Percentiles rank a stretch among this genome's conserved stretches.
Conservation (phyloP, 352 stramenopile species). For the Pythium aquatile region DNA sequence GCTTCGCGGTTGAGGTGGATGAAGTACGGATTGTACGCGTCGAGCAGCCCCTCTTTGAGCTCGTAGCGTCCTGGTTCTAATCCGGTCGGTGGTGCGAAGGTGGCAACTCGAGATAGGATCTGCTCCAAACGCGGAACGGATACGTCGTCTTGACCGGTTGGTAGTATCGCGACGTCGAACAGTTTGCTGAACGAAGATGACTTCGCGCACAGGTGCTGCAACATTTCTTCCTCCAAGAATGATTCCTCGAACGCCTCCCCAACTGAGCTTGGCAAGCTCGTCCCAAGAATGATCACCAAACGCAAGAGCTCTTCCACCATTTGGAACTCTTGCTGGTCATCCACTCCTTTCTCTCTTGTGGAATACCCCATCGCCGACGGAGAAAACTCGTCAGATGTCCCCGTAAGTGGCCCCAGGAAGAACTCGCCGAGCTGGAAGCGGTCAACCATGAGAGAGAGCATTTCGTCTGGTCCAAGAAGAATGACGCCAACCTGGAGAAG, state of each 20-base stretch:
- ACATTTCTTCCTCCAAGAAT: constrained; percentile 82
- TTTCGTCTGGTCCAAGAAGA: constrained; percentile 56
- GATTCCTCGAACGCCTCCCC: constrained; percentile 63
- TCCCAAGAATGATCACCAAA: constrained; percentile 74
- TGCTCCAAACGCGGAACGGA: constrained; percentile 62
- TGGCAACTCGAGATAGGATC: constrained; percentile 57
- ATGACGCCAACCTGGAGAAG: constrained; percentile 74
- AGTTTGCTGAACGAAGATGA: constrained; percentile 80
- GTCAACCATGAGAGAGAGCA: constrained; percentile 74
- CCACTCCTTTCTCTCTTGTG: constrained; percentile 56
- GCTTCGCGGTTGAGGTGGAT: constrained; percentile 82
- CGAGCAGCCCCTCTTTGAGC: constrained; percentile 67
- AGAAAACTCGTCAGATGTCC: not conserved
- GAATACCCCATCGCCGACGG: constrained; percentile 43
- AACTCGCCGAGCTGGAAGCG: constrained; percentile 74
- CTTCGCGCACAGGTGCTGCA: constrained; percentile 83
- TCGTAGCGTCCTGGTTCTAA: constrained; percentile 80
- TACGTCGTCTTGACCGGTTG: constrained; percentile 82
- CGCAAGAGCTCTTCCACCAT: constrained; percentile 85
- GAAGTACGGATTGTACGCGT: constrained; percentile 87
- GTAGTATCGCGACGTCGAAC: constrained; percentile 76
- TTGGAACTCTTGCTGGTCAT: constrained; percentile 67
- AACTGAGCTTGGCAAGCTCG: constrained; percentile 60
- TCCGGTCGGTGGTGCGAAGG: constrained; percentile 71
- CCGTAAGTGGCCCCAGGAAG: constrained; percentile 35